Conservation (phyloP, 2,329 filamentous ascomycete genomes). For the Madurella mycetomatis region DNA sequence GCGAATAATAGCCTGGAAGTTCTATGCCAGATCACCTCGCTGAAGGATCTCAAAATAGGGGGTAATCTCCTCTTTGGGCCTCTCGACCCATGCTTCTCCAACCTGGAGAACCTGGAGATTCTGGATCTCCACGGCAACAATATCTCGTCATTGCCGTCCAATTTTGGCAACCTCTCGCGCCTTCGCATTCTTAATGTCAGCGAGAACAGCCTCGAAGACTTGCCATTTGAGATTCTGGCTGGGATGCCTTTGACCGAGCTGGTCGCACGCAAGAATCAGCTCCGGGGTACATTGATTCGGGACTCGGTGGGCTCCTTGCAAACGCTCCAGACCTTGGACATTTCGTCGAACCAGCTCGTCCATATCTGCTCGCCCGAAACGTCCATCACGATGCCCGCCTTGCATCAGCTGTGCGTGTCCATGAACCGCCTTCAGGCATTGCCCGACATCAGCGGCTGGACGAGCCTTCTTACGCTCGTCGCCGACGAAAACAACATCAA, state of each 20-base stretch:
- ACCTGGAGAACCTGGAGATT: constrained; percentile 66
- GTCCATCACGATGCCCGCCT: constrained; percentile 59
- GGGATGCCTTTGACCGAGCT: constrained; percentile 69
- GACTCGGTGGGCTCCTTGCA: constrained; percentile 54
- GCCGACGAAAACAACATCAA: constrained; percentile 79
- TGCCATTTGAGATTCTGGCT: constrained; percentile 67
- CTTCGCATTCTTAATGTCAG: constrained; percentile 75
- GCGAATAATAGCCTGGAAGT: constrained; percentile 66
- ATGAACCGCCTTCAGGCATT: constrained; percentile 72
- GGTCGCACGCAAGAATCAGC: constrained; percentile 69
- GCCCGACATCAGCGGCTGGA: constrained; percentile 72
- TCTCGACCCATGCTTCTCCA: constrained; percentile 59
- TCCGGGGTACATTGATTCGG: constrained; percentile 68
- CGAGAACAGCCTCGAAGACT: constrained; percentile 67
- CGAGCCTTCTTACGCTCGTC: constrained; percentile 64
- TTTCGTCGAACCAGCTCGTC: constrained; percentile 70
- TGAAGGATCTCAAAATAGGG: constrained; percentile 77
- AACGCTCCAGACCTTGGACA: constrained; percentile 69
- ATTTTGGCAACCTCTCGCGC: constrained; percentile 60
- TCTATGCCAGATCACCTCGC: constrained; percentile 64
- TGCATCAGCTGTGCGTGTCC: constrained; percentile 72
- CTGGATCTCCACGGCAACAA: constrained; percentile 80
- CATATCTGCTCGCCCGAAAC: constrained; percentile 44
- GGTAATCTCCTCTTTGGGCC: constrained; percentile 70
- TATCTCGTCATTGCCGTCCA: constrained; percentile 64